Percentiles rank a stretch among this genome's conserved stretches.
phyloP scores from a whole-genome alignment of 192 early-diverging fungal genomes.

The Dissophora globulifera region DNA sequence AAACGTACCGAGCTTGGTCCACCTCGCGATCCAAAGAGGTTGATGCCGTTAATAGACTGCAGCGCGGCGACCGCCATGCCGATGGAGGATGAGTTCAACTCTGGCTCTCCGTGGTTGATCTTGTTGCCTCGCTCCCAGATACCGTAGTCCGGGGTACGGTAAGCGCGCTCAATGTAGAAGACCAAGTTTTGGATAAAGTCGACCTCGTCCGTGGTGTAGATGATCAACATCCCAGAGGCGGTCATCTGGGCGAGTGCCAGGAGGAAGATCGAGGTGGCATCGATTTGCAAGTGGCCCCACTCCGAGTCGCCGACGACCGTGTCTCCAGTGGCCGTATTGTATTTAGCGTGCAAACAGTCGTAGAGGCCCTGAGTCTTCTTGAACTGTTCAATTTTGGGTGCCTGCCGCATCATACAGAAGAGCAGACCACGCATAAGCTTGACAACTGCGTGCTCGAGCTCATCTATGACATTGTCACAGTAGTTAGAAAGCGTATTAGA shows the following conservation, averaged over 20 bases:
- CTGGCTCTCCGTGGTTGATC: slow-evolving; percentile 85
- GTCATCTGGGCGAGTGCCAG: slow-evolving; percentile 88
- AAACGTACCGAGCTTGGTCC: slow-evolving; percentile 75
- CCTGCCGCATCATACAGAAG: slow-evolving; percentile 85
- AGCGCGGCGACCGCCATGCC: slow-evolving; percentile 90
- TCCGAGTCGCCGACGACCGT: slow-evolving; percentile 86
- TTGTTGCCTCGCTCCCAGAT: slow-evolving; percentile 93
- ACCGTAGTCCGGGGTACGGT: slow-evolving; percentile 88
- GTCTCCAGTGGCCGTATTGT: slow-evolving; percentile 83
- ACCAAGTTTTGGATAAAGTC: slow-evolving; percentile 89
- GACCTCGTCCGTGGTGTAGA: slow-evolving; percentile 87
- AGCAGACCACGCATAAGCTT: slow-evolving; percentile 91
- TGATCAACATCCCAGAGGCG: slow-evolving; percentile 74
- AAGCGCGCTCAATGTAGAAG: slow-evolving; percentile 88
- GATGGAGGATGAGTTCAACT: slow-evolving; percentile 88
- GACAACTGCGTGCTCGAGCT: slow-evolving; percentile 87
- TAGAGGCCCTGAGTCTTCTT: slow-evolving; percentile 80
- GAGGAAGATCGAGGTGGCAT: slow-evolving; percentile 87
- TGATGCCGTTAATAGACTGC: slow-evolving; percentile 85
- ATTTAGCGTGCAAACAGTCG: slow-evolving; percentile 90
- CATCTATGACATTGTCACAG: slow-evolving; percentile 60
- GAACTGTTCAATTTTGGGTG: slow-evolving; percentile 83
- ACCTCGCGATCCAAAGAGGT: slow-evolving; percentile 84
- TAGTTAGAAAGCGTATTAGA: too few species aligned
- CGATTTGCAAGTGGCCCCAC: slow-evolving; percentile 94